These are phyloP conservation scores for Cercospora citrullina DNA, from an alignment of 2,329 filamentous ascomycete species.

Conservation along the genomic window DNA sequence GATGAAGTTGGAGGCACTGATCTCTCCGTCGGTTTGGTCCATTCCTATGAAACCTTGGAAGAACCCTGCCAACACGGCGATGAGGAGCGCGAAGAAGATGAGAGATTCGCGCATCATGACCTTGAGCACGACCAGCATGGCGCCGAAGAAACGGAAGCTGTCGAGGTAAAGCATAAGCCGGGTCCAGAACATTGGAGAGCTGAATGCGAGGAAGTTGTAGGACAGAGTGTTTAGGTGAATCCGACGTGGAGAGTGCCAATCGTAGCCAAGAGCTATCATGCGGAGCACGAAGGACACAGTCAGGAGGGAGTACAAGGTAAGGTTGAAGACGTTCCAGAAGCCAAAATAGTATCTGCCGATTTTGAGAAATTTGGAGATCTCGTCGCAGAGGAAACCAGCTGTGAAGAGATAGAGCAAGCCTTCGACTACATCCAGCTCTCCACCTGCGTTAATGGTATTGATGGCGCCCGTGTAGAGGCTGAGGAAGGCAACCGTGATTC, in stretches of 20 bases:
- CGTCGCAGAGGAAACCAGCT: slow-evolving; percentile 84
- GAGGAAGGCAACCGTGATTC: slow-evolving; percentile 81
- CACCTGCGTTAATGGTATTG: slow-evolving; percentile 81
- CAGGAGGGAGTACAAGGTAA: slow-evolving; percentile 75
- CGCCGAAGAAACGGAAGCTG: slow-evolving; percentile 90
- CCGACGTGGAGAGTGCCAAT: slow-evolving; percentile 48
- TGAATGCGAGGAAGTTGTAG: slow-evolving; percentile 93
- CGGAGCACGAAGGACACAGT: slow-evolving; percentile 76
- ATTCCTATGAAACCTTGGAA: slow-evolving; percentile 92
- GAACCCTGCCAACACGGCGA: slow-evolving; percentile 82
- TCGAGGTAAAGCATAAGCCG: slow-evolving; percentile 90
- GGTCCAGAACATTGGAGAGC: slow-evolving; percentile 95
- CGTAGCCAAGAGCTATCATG: slow-evolving; percentile 72
- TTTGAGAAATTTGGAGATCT: slow-evolving; percentile 87
- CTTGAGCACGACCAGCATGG: slow-evolving; percentile 96
- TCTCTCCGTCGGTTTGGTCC: slow-evolving; percentile 73
- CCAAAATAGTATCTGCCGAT: slow-evolving; percentile 86
- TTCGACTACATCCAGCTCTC: slow-evolving; percentile 82
- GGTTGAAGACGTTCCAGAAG: slow-evolving; percentile 98
- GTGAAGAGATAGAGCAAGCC: slow-evolving; percentile 88
- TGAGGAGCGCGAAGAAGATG: slow-evolving; percentile 91
- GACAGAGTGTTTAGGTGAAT: slow-evolving; percentile 73
- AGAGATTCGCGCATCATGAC: slow-evolving; percentile 67
- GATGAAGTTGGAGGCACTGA: slow-evolving; percentile 67
- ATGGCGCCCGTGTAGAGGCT: slow-evolving; percentile 85